A percentile compares a stretch with the other conserved stretches of the same genome.
phyloP scores from a whole-genome alignment of 1,284 basidiomycete species.

The Tremellales sp. region DNA sequence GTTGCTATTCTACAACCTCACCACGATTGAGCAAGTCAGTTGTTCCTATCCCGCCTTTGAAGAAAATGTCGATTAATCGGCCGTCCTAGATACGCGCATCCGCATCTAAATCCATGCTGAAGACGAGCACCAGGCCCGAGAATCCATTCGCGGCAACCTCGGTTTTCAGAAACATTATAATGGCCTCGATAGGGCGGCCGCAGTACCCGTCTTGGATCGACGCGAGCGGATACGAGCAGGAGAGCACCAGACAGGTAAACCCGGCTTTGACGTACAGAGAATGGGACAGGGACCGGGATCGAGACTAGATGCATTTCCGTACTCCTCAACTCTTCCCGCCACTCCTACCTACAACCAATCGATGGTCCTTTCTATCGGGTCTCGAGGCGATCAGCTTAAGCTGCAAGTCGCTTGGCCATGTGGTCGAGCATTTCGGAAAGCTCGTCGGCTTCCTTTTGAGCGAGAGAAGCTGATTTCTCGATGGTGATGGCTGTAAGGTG shows the following conservation, averaged over 20 bases:
- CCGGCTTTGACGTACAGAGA: constrained; percentile 35
- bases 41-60: not conserved
- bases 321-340: not conserved
- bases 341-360: not conserved
- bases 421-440: constrained; percentile 57
- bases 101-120: constrained; percentile 31
- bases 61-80: not conserved
- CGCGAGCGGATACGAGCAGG: constrained; percentile 31
- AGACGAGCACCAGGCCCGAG: constrained; percentile 29
- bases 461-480: constrained; percentile 61
- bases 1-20: constrained; percentile 77
- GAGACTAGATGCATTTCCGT: not conserved
- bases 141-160: constrained; percentile 44
- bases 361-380: not conserved
- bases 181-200: constrained; percentile 43
- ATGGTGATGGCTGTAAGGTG: constrained; percentile 57
- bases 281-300: constrained; percentile 12
- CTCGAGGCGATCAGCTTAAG: constrained; percentile 3
- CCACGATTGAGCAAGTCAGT: constrained; percentile 86
- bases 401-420: constrained; percentile 52
- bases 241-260: constrained; percentile 37
- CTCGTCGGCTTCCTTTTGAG: constrained; percentile 63
- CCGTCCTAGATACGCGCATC: constrained; percentile 46
- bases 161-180: constrained; percentile 35
- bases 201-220: constrained; percentile 47